Percentiles rank a stretch among this genome's conserved stretches.
Evolutionary conservation across 2,329 filamentous ascomycete species (phyloP).

Genomic region (Colletotrichum aenigma): DNA sequence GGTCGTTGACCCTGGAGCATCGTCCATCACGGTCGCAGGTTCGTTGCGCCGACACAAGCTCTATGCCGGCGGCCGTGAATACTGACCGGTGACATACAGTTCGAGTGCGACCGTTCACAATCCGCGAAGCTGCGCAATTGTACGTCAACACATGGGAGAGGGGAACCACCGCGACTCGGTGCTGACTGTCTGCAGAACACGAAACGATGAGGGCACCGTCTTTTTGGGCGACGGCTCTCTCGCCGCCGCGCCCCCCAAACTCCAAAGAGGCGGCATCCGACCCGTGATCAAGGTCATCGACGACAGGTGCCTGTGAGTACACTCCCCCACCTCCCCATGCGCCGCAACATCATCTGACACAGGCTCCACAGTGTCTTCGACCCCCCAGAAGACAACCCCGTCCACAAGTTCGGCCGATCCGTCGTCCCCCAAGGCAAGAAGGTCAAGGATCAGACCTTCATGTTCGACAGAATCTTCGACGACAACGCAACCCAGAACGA

Average conservation of each 20-base stretch:
- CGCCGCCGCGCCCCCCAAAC: constrained; percentile 84
- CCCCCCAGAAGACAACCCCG: constrained; percentile 90
- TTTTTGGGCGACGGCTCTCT: constrained; percentile 98
- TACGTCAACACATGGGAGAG: constrained; percentile 37
- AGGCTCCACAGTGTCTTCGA: constrained; percentile 79
- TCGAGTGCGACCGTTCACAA: constrained; percentile 75
- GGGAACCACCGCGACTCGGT: neutral
- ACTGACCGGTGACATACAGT: constrained; percentile 43
- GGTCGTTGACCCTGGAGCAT: constrained; percentile 49
- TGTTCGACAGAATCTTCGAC: constrained; percentile 96
- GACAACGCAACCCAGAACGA: constrained; percentile 91
- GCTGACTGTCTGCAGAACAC: constrained; percentile 27
- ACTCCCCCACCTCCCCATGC: neutral
- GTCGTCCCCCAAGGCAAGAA: constrained; percentile 86
- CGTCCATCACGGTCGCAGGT: constrained; percentile 66
- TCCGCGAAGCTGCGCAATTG: constrained; percentile 93
- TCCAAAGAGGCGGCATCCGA: constrained; percentile 84
- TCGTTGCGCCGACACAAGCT: constrained; percentile 23
- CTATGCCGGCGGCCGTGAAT: neutral
- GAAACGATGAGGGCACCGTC: constrained; percentile 80
- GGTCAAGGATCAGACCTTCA: constrained; percentile 97
- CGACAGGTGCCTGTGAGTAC: constrained; percentile 87
- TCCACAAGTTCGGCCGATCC: constrained; percentile 84
- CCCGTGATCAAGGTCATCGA: constrained; percentile 96
- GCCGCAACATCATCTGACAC: constrained; percentile 20